Conservation (phyloP, 2,329 filamentous ascomycete species). For the Mycosphaerella sp. region DNA sequence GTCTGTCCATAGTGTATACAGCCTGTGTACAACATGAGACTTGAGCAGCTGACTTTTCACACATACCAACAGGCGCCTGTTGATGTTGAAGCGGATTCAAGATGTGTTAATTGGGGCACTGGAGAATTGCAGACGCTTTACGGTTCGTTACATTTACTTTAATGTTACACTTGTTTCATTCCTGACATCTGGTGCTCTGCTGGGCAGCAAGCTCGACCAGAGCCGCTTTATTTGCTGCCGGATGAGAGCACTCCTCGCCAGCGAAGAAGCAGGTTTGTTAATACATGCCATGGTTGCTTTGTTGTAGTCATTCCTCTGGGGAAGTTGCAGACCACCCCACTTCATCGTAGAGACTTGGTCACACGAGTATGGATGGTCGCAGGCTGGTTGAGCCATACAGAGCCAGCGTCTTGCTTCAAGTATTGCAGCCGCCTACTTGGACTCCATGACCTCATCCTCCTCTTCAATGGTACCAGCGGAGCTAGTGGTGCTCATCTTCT, state of each 20-base stretch:
- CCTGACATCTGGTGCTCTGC: neutral
- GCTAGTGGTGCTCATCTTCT: slow-evolving; percentile 45
- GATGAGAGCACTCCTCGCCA: slow-evolving; percentile 10
- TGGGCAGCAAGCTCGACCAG: neutral
- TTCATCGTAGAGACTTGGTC: neutral
- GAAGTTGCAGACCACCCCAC: slow-evolving; percentile 5
- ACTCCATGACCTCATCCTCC: slow-evolving; percentile 47
- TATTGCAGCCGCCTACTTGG: neutral
- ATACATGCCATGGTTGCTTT: neutral
- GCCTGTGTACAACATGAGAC: too few relatives aligned
- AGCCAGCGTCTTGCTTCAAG: slow-evolving; percentile 4
- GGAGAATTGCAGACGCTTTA: too few relatives aligned
- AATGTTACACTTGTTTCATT: neutral
- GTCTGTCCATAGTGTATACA: too few relatives aligned
- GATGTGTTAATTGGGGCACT: neutral
- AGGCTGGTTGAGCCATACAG: slow-evolving; percentile 16
- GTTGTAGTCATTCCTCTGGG: neutral
- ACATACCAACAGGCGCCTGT: too few relatives aligned
- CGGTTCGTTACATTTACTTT: neutral
- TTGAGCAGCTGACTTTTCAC: too few relatives aligned
- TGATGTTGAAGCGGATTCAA: too few relatives aligned
- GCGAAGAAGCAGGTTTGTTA: slow-evolving; percentile 9
- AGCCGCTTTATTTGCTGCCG: neutral
- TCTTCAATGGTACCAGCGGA: slow-evolving; percentile 52
- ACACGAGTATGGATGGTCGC: neutral